Base-by-base conservation (phyloP, 1,284 basidiomycete genomes). In the Violaceomyces palustris region DNA sequence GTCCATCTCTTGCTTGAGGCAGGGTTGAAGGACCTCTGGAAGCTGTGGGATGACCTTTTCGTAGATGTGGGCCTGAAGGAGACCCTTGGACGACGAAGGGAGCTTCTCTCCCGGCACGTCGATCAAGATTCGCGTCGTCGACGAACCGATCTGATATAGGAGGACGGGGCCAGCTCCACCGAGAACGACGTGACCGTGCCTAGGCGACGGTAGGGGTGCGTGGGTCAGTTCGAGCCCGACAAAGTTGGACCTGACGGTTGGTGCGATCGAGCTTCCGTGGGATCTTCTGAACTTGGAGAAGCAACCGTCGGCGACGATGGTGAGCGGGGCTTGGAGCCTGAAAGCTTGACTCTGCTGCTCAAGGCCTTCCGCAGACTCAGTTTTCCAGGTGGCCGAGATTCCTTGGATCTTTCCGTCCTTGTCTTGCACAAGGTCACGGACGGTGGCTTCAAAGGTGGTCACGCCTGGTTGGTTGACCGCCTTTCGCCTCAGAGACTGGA, bases 271-370 rank as follows among this genome's bases (percentile, higher is more conserved):
- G 78, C 46, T 84, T 79, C 40, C 75, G 51, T 50, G 71, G 72
- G 65, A 62, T 12, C 70, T 62, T 35, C 86, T 79, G 77, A 88
- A 88, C 64, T 87, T 87, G 32, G 89, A 93, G 74, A 91, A 90
- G 74, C 90, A 96, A 0, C 93, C 93, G 73, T 98, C 93, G 6
- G 91, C 90, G 44, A 97, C 77, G 70, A 98, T 78, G 34, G 89
- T 89, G 34, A 98, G 75, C 33, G 85, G 82, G 0, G 87, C 89
- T 44, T 78, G 81, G 40, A 77, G 72, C 38, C 75, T 73, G 34
- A 57, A 57, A 4, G 8, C 34, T 23, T 43, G 51, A 1, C 38
- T 3, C 17, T 44, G 24, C 33, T 18, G 17, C 18, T 32, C 31
- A 10, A 6, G 31, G 31, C 47, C 50, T 25, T 49, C 34, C 12